Evolutionary conservation across 2,329 filamentous ascomycete species (phyloP), one percentile per base, ranked within the genome.

Genomic region (Escovopsis sp.): DNA sequence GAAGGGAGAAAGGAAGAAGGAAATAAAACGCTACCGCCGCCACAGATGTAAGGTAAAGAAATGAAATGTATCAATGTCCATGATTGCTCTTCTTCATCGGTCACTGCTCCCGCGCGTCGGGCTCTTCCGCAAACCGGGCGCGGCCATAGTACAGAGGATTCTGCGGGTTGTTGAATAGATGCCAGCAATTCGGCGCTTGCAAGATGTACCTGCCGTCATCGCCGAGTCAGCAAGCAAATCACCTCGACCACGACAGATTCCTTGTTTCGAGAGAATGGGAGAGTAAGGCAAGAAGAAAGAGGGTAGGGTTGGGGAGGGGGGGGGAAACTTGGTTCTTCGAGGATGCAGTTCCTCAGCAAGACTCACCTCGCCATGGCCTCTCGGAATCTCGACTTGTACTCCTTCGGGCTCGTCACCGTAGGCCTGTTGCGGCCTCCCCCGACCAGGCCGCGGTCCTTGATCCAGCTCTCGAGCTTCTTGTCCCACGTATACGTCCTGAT

Each of bases 391-490:
- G 82, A 87, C 58, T 94, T 92, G 56, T 98, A 98, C 60, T 98
- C 90, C 60, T 90, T 93, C 2, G 90, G 92, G 57, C 83, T 92
- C 10, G 90, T 98, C 34, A 98, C 90, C 0, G 90, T 98, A 8
- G 92, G 92, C 41, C 85, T 72, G 49, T 92, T 83, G 38, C 81
- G 75, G 21, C 78, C 77, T 39, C 78, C 76, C 5, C 77, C 76
- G 1, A 73, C 80, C 48, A 87, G 85, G 1, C 83, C 90, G 27
- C 88, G 80, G 52, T 96, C 87, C 58, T 98, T 98, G 69, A 98
- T 94, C 90, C 90, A 98, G 36, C 80, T 90, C 62, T 98, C 90
- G n/a, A 98, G 72, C 54, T 94, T 94, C 68, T 98, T 98, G 63
- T 98, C 90, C 86, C 90, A 98, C 0, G 90, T 98, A 54, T 96